Base-by-base conservation (phyloP, 305 asterid genomes). In the Plantago rigida region DNA sequence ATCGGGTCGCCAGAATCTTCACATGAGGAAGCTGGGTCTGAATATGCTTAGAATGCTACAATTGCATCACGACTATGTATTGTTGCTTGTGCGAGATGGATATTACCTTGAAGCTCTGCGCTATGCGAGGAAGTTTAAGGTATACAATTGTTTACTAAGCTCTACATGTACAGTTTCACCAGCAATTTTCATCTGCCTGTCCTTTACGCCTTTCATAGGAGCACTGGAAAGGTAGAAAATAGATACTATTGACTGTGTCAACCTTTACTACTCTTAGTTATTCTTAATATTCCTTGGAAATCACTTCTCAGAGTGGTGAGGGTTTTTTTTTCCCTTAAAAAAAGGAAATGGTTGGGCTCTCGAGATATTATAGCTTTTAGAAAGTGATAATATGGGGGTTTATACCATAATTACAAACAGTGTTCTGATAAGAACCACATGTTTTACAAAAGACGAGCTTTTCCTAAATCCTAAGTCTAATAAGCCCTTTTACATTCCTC, bases 101-200 rank as follows among this genome's bases (percentile, higher is more conserved):
- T 72, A 77, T 69, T 88, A 80, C 76, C 89, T 92, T 51, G 97
- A 92, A 74, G 99, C 97, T 73, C 80, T 92, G 46, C 94, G 94
- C 63, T 82, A 86, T 72, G 86, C 96, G 55, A 76, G 97, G 59
- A 92, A 83, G 81, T 68, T 77, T 62, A 80, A 92, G 90, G 99
- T 92, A 76, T 69, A 24, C 29, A 42, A 47, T 61, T 52, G 11
- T 36, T 52, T 13, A 60, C 47, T 13, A 42, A 36, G 51, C 11
- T 26, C 42, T 46, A 36, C 41, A 24, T 47, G 50, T 46, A 58
- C 67, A 42, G 13, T 52, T 56, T 22, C 3, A 42, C 44, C 52
- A 22, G 44, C 15, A 13, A 53, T 63, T 66, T 46, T 56, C 44
- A 15, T 22, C 26, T 22, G 26, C 2, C 39, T 24, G 34, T 46